Percentiles rank a stretch among this genome's conserved stretches.
Conservation (phyloP, 345 rosid species). For the Hypericum androsaemum region DNA sequence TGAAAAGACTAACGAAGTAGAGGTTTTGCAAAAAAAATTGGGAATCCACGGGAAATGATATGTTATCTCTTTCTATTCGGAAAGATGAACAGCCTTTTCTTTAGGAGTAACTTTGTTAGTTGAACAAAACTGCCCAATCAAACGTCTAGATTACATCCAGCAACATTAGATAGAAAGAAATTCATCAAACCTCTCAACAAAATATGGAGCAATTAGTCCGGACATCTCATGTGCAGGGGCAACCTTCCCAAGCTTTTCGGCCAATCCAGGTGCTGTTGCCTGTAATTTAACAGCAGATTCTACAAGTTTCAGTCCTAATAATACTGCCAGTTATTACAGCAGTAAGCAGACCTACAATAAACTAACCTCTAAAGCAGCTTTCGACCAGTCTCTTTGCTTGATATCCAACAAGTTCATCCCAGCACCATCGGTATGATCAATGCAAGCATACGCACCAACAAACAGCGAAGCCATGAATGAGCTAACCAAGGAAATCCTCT, state of each 20-base stretch:
- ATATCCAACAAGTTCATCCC: slow-evolving; percentile 98
- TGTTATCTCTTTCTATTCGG: too few relatives aligned
- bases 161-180: too few relatives aligned
- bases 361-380: slow-evolving; percentile 53
- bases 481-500: slow-evolving; percentile 88
- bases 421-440: slow-evolving; percentile 83
- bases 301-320: slow-evolving; percentile 2
- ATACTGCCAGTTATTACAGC: slow-evolving; percentile 3
- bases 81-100: too few relatives aligned
- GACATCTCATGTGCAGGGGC: slow-evolving; percentile 90
- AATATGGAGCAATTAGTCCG: slow-evolving; percentile 68
- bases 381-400: slow-evolving; percentile 54
- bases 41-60: too few relatives aligned
- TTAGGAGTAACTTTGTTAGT: too few relatives aligned
- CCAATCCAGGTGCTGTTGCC: slow-evolving; percentile 84
- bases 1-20: too few relatives aligned
- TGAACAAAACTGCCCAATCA: too few relatives aligned
- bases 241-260: slow-evolving; percentile 73
- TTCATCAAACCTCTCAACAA: slow-evolving; percentile 60
- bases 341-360: not conserved
- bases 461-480: slow-evolving; percentile 84
- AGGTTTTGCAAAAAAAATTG: too few relatives aligned
- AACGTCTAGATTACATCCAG: too few relatives aligned
- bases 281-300: slow-evolving; percentile 17
- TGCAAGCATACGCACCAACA: slow-evolving; percentile 63